These are phyloP conservation scores for Eimeria acervulina DNA, from an alignment of 169 alveolate species.

Conservation along the genomic window DNA sequence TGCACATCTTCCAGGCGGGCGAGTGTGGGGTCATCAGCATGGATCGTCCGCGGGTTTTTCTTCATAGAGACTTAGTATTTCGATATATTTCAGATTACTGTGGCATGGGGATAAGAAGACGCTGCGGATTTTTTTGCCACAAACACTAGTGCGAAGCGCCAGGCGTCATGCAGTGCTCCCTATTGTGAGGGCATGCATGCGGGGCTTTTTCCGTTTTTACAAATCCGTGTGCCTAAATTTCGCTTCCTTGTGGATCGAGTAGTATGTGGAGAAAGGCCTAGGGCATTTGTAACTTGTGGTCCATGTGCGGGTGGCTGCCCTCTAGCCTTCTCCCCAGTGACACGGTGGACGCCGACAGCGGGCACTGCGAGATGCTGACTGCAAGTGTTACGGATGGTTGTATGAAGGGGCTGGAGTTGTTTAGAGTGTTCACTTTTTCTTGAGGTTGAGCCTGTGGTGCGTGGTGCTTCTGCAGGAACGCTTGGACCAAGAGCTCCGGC, in stretches of 20 bases:
- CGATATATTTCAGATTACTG: neutral
- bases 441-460: neutral
- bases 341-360: neutral
- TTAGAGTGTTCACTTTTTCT: too few species aligned
- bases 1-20: neutral
- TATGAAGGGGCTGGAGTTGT: neutral
- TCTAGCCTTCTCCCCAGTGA: neutral
- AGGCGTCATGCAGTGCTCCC: neutral
- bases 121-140: neutral
- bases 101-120: neutral
- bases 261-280: neutral
- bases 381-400: neutral
- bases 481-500: slow-evolving; percentile 96
- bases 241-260: neutral
- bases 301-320: neutral
- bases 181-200: neutral
- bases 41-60: neutral
- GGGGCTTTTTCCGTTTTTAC: neutral
- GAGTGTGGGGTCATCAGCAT: neutral
- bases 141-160: neutral
- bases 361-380: neutral
- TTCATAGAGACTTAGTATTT: neutral
- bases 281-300: neutral
- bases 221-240: neutral
- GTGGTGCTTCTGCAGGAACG: slow-evolving; percentile 92